Conservation (phyloP, 345 rosid genomes). For the Moringa oleifera region DNA sequence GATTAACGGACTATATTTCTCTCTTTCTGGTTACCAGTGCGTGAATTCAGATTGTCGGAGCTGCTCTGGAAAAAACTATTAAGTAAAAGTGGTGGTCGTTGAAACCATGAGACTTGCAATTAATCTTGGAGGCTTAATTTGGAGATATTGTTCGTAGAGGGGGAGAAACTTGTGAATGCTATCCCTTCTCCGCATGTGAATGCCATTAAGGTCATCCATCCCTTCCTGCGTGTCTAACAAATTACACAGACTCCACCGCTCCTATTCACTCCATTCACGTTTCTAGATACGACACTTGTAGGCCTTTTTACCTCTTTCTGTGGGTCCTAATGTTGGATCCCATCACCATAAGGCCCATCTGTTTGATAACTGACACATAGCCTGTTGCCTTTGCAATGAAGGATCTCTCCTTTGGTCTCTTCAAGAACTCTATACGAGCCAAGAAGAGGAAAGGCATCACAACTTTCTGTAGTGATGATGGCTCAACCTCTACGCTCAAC, state of each 20-base stretch:
- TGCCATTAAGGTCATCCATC: too few species aligned
- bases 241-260: conserved; percentile 11
- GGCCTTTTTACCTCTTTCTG: neutral
- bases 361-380: too few species aligned
- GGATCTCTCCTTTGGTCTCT: conserved; percentile 60
- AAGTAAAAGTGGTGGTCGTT: too few species aligned
- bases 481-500: conserved; percentile 70
- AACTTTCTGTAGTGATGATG: conserved; percentile 52
- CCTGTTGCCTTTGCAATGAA: conserved; percentile 52
- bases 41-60: too few species aligned
- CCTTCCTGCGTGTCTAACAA: too few species aligned
- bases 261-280: conserved; percentile 14
- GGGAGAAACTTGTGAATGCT: neutral
- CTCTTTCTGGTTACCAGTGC: too few species aligned
- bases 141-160: neutral
- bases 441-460: conserved; percentile 67
- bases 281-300: neutral
- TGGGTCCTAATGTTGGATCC: neutral
- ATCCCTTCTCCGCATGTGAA: neutral
- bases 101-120: neutral
- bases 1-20: too few species aligned
- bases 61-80: too few species aligned
- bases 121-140: too few species aligned
- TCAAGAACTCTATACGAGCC: conserved; percentile 54
- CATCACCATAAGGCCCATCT: too few species aligned